Base-by-base conservation (phyloP, 805 yeast species). In the Ascoidea asiatica region DNA sequence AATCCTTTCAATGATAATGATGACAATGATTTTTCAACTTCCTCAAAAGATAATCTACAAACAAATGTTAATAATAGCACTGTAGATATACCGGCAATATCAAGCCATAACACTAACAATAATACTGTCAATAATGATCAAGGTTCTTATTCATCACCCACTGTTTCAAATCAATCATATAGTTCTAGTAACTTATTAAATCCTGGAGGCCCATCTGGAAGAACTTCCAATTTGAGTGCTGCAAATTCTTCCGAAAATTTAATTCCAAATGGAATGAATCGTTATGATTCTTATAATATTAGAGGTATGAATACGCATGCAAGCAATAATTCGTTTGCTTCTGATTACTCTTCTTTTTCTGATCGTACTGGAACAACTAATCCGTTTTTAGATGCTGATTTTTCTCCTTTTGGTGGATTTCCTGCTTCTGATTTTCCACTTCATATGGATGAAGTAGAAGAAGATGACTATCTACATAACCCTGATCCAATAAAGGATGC, bases 401-500 rank as follows among this genome's bases (percentile, higher is more conserved):
- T 79, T 52, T 77, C 84, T 41, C 98, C 97, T 2, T 90, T 90
- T 64, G 98, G 97, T 43, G 97, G 97, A 13, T 90, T 85, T 61
- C 97, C 98, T 1, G 95, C 95, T 6, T 72, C 88, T 17, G 79
- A 87, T 4, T 90, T 90, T 65, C 98, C 98, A 1, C 66, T 90
- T 46, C 81, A 75, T 53, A 78, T 92, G 50, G 96, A 90, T 48
- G 97, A 90, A 54, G 85, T 86, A 62, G 98, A 90, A 62, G 82
- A 84, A 6, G 98, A 90, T 64, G 98, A 90, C 62, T 89, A 86
- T 57, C 60, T 92, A 51, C 97, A 90, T 63, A 92, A 90, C 63
- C 97, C 97, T 1, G 96, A 90, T 60, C 96, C 96, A 7, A 81
- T 88, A 35, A 84, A 79, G 39, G 98, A 92, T 59, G 95, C 95